Base-by-base conservation (phyloP, 1,139 yeast genomes). In the Taiozyma sp. region DNA sequence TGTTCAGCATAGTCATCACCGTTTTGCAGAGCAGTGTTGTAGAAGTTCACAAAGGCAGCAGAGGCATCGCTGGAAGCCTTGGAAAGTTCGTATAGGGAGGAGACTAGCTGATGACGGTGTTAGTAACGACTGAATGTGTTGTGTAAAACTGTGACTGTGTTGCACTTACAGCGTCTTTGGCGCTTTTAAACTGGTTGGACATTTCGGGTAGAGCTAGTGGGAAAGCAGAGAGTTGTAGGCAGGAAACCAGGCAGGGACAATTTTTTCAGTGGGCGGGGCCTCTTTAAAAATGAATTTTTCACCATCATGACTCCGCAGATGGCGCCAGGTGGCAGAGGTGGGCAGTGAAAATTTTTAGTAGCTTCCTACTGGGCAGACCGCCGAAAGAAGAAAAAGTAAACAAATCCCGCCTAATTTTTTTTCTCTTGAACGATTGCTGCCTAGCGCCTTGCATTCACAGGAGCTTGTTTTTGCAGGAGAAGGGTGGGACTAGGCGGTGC, bases 21-120 rank as follows among this genome's bases (percentile, higher is more conserved):
- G 37, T 67, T 68, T 28, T 50, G 50, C 30, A 70, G 64, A 22
- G 80, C 70, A 28, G 76, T 73, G 62, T 83, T 82, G 74, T 83
- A 85, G 68, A 85, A 86, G 62, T 82, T 83, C 54, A 87, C 80
- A 39, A 91, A 81, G 35, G 93, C 90, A 44, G 81, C 72, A 42
- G 95, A 88, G 46, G 93, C 88, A 51, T 85, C 90, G 56, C 78
- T 81, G 44, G 96, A 91, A 22, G 91, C 88, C 63, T 83, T 86
- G 48, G 95, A 83, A 53, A 88, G 78, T 65, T 85, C 90, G 62
- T 84, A 85, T 53, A 88, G 78, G 7, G 95, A 80, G 43, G 95
- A 79, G 55, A 88, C 90, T 47, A 88, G 76, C 68, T 83, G 53
- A 34, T 42, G 45, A 14, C 32, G 40, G 24, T 29, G 44, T 42